Conservation (phyloP, 768 basidiomycete species). For the Boletellus sp. region DNA sequence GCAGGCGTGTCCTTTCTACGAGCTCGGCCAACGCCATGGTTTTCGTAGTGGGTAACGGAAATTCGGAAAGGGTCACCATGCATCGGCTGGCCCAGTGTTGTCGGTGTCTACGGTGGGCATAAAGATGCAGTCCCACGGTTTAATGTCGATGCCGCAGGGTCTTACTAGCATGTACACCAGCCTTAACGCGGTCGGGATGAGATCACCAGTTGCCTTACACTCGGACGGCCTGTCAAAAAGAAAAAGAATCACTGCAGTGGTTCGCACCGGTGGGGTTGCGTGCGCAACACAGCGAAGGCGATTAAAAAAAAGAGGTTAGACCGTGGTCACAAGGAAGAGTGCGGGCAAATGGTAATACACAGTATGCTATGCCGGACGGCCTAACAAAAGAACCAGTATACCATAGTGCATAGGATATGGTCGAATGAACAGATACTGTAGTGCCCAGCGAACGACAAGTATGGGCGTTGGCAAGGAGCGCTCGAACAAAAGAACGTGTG, state of each 20-base stretch:
- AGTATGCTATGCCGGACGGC: slow-evolving; percentile 6
- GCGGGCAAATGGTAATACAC: slow-evolving; percentile 3
- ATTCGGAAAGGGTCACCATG: not conserved
- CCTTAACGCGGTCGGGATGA: no score
- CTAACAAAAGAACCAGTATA: slow-evolving; percentile 4
- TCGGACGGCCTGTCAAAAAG: no score
- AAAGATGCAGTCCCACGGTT: no score
- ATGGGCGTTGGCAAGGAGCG: not conserved
- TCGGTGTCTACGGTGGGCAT: no score
- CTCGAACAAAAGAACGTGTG: not conserved
- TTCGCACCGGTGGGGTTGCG: no score
- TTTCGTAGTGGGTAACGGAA: not conserved
- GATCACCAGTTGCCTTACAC: no score
- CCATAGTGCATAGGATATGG: slow-evolving; percentile 7
- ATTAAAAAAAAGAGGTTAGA: no score
- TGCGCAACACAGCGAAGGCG: no score
- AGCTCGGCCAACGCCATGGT: slow-evolving; percentile 11
- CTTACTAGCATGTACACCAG: no score
- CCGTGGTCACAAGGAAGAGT: not conserved
- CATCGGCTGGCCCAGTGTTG: no score
- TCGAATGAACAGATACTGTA: slow-evolving; percentile 6
- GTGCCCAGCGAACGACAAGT: slow-evolving; percentile 6
- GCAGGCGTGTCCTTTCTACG: slow-evolving; percentile 2
- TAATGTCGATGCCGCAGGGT: no score
- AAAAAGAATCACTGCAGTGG: no score